Evolutionary conservation across 345 rosid genomes (phyloP).

Genomic region (Barbarea vulgaris): DNA sequence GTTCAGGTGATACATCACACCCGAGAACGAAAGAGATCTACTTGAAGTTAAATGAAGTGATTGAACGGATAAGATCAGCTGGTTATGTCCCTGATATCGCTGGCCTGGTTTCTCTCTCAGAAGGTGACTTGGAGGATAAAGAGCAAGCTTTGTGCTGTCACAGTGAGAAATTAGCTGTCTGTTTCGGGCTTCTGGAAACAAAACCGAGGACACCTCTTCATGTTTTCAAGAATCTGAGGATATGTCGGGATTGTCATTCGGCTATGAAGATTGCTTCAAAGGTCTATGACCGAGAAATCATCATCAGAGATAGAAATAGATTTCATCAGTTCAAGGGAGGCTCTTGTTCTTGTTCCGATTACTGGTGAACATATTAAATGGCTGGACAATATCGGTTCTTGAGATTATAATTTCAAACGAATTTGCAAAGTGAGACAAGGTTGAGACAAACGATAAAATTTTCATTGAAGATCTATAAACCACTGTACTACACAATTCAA

Average conservation of each 20-base stretch:
- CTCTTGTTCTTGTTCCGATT: constrained; percentile 77
- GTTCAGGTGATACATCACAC: constrained; percentile 76
- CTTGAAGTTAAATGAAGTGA: constrained; percentile 57
- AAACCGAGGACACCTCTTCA: constrained; percentile 50
- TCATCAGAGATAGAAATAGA: constrained; percentile 78
- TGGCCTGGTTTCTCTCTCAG: constrained; percentile 46
- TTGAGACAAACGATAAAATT: neutral
- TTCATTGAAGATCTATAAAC: constrained; percentile 20
- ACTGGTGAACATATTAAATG: constrained; percentile 56
- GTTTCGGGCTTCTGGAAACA: constrained; percentile 75
- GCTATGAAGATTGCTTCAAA: constrained; percentile 67
- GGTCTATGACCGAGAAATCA: constrained; percentile 61
- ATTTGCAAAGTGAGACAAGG: constrained; percentile 2
- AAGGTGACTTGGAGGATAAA: constrained; percentile 59
- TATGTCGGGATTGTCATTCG: constrained; percentile 77
- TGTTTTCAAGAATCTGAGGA: constrained; percentile 74
- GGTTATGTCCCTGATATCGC: constrained; percentile 61
- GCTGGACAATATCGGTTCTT: neutral
- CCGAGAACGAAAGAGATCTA: constrained; percentile 56
- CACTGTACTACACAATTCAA: neutral
- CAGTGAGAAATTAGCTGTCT: constrained; percentile 82
- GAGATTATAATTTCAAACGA: neutral
- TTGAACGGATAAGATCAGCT: constrained; percentile 53
- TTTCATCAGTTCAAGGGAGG: constrained; percentile 76
- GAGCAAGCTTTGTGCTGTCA: constrained; percentile 73